These are phyloP conservation scores for Pseudomassariella vexata DNA, from an alignment of 2,329 filamentous ascomycete genomes.

Conservation along the genomic window DNA sequence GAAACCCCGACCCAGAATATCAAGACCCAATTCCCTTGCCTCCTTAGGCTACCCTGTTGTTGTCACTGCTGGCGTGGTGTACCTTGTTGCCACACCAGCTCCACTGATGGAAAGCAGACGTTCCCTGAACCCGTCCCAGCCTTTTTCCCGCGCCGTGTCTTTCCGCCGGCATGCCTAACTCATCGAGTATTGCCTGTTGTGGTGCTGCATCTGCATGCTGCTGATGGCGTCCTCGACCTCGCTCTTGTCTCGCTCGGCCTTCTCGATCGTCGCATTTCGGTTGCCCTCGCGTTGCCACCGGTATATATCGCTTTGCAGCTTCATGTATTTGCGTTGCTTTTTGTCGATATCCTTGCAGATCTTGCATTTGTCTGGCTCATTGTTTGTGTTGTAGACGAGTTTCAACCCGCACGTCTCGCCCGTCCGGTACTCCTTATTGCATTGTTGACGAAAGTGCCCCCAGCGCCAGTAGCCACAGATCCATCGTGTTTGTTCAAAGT, in stretches of 20 bases:
- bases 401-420: conserved; percentile 96
- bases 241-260: conserved; percentile 63
- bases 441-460: conserved; percentile 89
- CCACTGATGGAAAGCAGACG: conserved; percentile 11
- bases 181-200: conserved; percentile 31
- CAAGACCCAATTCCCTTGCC: conserved; percentile 1
- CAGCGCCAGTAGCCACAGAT: conserved; percentile 89
- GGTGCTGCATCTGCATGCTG: conserved; percentile 35
- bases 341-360: conserved; percentile 85
- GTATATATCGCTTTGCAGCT: conserved; percentile 68
- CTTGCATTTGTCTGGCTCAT: conserved; percentile 64
- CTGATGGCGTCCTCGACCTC: conserved; percentile 57
- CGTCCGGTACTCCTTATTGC: conserved; percentile 89
- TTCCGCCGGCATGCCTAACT: too few species aligned
- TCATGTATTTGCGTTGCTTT: conserved; percentile 68
- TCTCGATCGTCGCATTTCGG: conserved; percentile 66
- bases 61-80: too few species aligned
- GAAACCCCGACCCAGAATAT: background rate
- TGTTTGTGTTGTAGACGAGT: conserved; percentile 71
- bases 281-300: conserved; percentile 76
- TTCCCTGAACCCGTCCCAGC: background rate
- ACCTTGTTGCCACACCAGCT: conserved; percentile 6
- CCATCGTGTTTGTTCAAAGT: conserved; percentile 87
- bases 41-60: conserved; percentile 1
- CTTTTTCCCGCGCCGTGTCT: too few species aligned